A percentile compares a stretch with the other conserved stretches of the same genome.
Conservation (phyloP, 2,329 filamentous ascomycete genomes). For the Acrodontium crateriforme region DNA sequence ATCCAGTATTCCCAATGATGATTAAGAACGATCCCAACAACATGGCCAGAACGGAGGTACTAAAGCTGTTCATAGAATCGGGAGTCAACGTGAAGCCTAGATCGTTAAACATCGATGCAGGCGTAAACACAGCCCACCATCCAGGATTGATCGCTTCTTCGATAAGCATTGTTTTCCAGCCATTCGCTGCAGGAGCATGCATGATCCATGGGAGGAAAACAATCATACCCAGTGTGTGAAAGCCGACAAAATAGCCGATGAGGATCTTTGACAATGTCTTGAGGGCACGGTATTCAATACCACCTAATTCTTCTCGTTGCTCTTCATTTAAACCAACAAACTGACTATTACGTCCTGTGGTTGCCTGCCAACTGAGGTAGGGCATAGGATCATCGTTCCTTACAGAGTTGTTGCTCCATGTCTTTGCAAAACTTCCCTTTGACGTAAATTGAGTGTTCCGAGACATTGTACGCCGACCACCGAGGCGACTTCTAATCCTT, state of each 20-base stretch:
- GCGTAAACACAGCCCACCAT: slow-evolving; percentile 89
- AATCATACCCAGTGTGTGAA: slow-evolving; percentile 62
- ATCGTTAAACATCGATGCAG: slow-evolving; percentile 84
- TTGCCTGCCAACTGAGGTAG: slow-evolving; percentile 89
- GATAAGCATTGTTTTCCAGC: slow-evolving; percentile 54
- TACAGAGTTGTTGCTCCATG: slow-evolving; percentile 36
- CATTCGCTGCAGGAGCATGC: slow-evolving; percentile 31
- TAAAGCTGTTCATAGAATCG: slow-evolving; percentile 87
- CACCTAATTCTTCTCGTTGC: slow-evolving; percentile 86
- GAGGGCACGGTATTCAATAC: slow-evolving; percentile 87
- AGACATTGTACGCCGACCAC: slow-evolving; percentile 5
- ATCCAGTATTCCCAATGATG: slow-evolving; percentile 88
- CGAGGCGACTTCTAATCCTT: slow-evolving; percentile 3
- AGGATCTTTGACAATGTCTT: slow-evolving; percentile 74
- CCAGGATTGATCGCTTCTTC: slow-evolving; percentile 47
- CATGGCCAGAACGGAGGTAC: slow-evolving; percentile 59
- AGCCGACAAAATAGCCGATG: slow-evolving; percentile 66
- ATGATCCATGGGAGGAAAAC: slow-evolving; percentile 72
- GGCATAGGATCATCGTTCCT: slow-evolving; percentile 53
- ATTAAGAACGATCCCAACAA: slow-evolving; percentile 74
- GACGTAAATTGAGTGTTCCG: background rate
- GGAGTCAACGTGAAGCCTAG: slow-evolving; percentile 86
- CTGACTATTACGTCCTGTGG: slow-evolving; percentile 80
- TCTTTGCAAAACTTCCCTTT: slow-evolving; percentile 28
- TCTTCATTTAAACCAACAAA: slow-evolving; percentile 81